Percentiles rank a stretch among this genome's conserved stretches.
phyloP scores from a whole-genome alignment of 257 asterid genomes.

The Buddleja alternifolia region DNA sequence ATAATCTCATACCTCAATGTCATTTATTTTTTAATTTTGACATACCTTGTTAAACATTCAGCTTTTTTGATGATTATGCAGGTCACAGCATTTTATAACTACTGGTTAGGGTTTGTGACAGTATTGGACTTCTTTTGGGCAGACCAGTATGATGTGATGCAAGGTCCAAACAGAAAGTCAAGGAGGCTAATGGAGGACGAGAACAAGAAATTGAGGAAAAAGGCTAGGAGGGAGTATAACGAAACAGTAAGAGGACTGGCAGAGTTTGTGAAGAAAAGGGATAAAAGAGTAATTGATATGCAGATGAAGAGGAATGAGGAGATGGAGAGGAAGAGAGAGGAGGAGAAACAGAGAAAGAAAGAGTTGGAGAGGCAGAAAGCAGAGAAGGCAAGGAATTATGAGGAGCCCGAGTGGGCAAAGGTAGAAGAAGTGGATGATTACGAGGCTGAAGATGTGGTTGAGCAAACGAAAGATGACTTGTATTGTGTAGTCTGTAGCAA shows the following conservation, averaged over 20 bases:
- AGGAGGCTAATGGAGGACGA: constrained; percentile 94
- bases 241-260: constrained; percentile 94
- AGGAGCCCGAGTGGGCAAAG: constrained; percentile 90
- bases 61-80: constrained; percentile 37
- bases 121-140: constrained; percentile 91
- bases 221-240: constrained; percentile 80
- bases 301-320: constrained; percentile 85
- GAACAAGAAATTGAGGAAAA: constrained; percentile 88
- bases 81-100: constrained; percentile 91
- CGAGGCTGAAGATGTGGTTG: constrained; percentile 51
- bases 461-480: constrained; percentile 65
- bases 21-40: not conserved
- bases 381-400: constrained; percentile 69
- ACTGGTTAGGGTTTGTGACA: constrained; percentile 79
- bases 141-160: constrained; percentile 83
- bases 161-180: constrained; percentile 81
- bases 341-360: constrained; percentile 75
- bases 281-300: constrained; percentile 93
- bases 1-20: not conserved
- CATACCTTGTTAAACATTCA: constrained; percentile 20
- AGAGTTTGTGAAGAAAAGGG: constrained; percentile 90
- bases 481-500: constrained; percentile 92
- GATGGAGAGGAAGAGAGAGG: constrained; percentile 76
- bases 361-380: constrained; percentile 84
- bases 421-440: constrained; percentile 55